Evolutionary conservation across 2,329 filamentous ascomycete species (phyloP).

Genomic region (Microdochium trichocladiopsis): DNA sequence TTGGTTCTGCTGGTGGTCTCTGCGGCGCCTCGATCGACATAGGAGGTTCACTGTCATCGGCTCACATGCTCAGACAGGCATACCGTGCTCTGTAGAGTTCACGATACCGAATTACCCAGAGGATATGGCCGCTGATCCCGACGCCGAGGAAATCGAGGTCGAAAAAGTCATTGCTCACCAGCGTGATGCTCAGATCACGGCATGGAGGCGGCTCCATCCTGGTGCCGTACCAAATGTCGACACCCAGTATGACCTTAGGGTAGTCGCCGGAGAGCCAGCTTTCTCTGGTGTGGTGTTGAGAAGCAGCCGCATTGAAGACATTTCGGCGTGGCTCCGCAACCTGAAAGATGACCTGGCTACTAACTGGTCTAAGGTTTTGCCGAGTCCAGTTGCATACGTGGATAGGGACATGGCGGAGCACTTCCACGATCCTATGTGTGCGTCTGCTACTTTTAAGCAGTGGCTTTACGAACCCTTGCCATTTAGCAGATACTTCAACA

Average conservation of each 20-base stretch:
- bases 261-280: background rate
- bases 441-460: slow-evolving; percentile 20
- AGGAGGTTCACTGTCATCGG: slow-evolving; percentile 51
- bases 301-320: background rate
- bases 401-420: slow-evolving; percentile 30
- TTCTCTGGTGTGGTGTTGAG: background rate
- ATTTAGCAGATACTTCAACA: slow-evolving; percentile 16
- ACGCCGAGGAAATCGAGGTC: slow-evolving; percentile 14
- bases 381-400: slow-evolving; percentile 31
- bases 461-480: slow-evolving; percentile 24
- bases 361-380: slow-evolving; percentile 22
- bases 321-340: background rate
- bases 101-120: slow-evolving; percentile 27
- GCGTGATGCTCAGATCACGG: slow-evolving; percentile 1
- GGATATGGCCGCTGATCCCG: slow-evolving; percentile 27
- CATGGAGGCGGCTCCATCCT: background rate
- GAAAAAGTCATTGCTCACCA: slow-evolving; percentile 3
- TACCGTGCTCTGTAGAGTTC: slow-evolving; percentile 19
- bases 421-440: slow-evolving; percentile 17
- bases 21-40: slow-evolving; percentile 38
- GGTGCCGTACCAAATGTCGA: background rate
- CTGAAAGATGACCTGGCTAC: background rate
- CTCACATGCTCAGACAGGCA: slow-evolving; percentile 22
- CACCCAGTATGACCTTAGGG: background rate
- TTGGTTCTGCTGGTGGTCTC: slow-evolving; percentile 56